Percentiles rank a stretch among this genome's conserved stretches.
phyloP scores from a whole-genome alignment of 2,329 filamentous ascomycete genomes.

The Aspergillus persii region DNA sequence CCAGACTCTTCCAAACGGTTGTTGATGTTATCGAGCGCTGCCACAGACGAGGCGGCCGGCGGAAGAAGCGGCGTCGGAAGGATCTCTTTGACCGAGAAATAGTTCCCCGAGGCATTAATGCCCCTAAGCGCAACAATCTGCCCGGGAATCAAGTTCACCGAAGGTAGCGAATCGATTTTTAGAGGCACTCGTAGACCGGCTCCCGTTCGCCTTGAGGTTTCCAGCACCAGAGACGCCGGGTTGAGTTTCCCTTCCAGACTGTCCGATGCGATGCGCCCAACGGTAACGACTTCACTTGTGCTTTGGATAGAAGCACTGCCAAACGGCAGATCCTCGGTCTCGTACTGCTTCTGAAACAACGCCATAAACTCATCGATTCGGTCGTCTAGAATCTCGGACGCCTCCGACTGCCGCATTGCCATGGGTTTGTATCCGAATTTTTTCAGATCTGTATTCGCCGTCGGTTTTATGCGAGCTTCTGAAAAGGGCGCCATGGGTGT shows the following conservation, averaged over 20 bases:
- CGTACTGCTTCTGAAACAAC: constrained; percentile 71
- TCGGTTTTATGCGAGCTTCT: constrained; percentile 78
- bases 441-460: constrained; percentile 81
- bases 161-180: constrained; percentile 66
- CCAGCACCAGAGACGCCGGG: constrained; percentile 77
- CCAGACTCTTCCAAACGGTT: constrained; percentile 66
- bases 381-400: constrained; percentile 91
- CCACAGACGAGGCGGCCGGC: constrained; percentile 67
- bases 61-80: constrained; percentile 72
- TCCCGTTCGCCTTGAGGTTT: constrained; percentile 80
- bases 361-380: constrained; percentile 84
- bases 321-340: constrained; percentile 75
- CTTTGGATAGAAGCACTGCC: constrained; percentile 83
- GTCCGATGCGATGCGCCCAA: constrained; percentile 89
- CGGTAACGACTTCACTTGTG: constrained; percentile 81
- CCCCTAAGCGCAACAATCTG: constrained; percentile 87
- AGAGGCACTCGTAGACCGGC: constrained; percentile 79
- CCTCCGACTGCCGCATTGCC: constrained; percentile 90
- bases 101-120: constrained; percentile 79
- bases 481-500: constrained; percentile 68
- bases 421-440: constrained; percentile 90
- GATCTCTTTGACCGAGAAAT: constrained; percentile 76
- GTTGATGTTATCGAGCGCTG: constrained; percentile 65
- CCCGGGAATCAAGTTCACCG: constrained; percentile 86
- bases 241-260: constrained; percentile 82